Evolutionary conservation across 2,329 filamentous ascomycete species (phyloP).

Genomic region (Thelonectria discophora): DNA sequence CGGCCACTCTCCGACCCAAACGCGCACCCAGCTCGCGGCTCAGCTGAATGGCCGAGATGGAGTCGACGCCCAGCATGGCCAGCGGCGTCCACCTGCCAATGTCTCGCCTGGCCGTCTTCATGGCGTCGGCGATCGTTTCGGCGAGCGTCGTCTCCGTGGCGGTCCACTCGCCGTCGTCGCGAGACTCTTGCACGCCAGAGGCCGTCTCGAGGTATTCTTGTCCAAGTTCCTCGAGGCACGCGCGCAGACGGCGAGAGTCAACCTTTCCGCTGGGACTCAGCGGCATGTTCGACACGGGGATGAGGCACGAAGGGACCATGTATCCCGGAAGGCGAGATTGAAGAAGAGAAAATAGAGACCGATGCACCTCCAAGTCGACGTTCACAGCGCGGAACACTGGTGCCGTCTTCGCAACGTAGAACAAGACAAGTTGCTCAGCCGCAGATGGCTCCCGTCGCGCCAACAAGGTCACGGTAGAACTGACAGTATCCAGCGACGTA

Average conservation of each 20-base stretch:
- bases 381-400: conserved; percentile 50
- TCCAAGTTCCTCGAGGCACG: conserved; percentile 57
- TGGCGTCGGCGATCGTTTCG: conserved; percentile 59
- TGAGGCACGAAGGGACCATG: conserved; percentile 79
- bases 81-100: conserved; percentile 76
- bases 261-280: conserved; percentile 79
- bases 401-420: conserved; percentile 65
- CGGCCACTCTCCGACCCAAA: conserved; percentile 61
- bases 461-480: conserved; percentile 72
- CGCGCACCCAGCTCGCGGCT: conserved; percentile 63
- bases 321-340: conserved; percentile 70
- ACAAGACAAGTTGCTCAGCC: conserved; percentile 69
- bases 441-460: conserved; percentile 51
- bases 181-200: conserved; percentile 40
- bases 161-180: conserved; percentile 57
- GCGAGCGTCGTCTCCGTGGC: conserved; percentile 65
- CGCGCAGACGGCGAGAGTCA: conserved; percentile 65
- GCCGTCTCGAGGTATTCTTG: conserved; percentile 54
- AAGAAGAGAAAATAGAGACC: conserved; percentile 63
- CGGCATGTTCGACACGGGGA: conserved; percentile 76
- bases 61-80: conserved; percentile 82
- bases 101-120: conserved; percentile 54
- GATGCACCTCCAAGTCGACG: conserved; percentile 47
- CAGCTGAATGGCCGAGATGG: conserved; percentile 79
- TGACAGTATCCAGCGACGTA: conserved; percentile 59